Base-by-base conservation (phyloP, 176 grass and related monocot genomes). In the Pharus latifolius region DNA sequence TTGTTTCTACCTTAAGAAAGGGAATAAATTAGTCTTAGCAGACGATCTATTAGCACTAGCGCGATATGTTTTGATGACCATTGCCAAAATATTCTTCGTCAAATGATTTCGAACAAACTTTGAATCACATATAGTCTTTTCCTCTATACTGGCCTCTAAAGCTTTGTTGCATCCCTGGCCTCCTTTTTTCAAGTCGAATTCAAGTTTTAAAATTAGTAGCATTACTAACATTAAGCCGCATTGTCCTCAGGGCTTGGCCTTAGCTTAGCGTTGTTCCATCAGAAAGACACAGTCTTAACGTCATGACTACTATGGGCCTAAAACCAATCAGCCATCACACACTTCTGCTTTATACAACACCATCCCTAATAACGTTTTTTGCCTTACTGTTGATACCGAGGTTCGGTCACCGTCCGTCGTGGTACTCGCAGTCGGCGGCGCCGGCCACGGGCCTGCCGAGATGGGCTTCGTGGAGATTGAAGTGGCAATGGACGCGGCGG, bases 341-440 rank as follows among this genome's bases (percentile, higher is more conserved):
- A 20, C 32, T 40, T 31, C 65, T 17, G 24, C 50, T 19, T 1
- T 2, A 38, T 23, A 28, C 15, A 29, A 0, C 10, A 43, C 8
- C 11, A 11, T 52, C 6, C 7, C 19, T 12, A 20, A 6, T 6
- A 33, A 3, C 60, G 7, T 13, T 32, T 2, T 7, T 2, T 15
- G 0, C 3, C 5, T 3, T 16, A n/a, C 24, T 16, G n/a, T 10
- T 30, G 46, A 20, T 0, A 16, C 5, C 22, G 33, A 2, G 40
- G 16, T 10, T 15, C 3, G 0, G 80, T 78, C 80, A 86, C 79
- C 83, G 75, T 16, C 85, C 79, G 34, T 88, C 84, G 63, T 82
- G 87, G 72, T 94, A 91, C 16, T 91, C 18, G 71, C 95, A 99
- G 75, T 32, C 63, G 55, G 64, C 18, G 14, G 35, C 61, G 50